Conservation (phyloP, 306 rosid genomes). For the Phaseolus lunatus region DNA sequence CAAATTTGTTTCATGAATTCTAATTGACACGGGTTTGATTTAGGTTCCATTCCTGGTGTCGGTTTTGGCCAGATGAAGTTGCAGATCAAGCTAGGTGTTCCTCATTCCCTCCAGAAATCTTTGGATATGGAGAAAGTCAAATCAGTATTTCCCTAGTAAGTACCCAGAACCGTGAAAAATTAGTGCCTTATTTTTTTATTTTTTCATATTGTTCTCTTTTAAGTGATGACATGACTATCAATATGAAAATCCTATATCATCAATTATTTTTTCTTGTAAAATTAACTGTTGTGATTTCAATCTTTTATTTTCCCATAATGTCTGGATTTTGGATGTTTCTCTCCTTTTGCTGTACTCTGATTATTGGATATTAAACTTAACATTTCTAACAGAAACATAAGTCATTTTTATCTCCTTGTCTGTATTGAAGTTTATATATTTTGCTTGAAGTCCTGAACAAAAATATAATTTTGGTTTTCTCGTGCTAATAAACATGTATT, state of each 20-base stretch:
- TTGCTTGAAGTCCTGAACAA: conserved; percentile 28
- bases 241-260: conserved; percentile 21
- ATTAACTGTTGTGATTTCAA: neutral
- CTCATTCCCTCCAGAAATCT: conserved; percentile 74
- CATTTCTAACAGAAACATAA: neutral
- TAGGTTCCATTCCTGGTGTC: conserved; percentile 95
- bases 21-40: conserved; percentile 43
- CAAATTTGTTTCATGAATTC: conserved; percentile 36
- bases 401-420: neutral
- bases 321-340: neutral
- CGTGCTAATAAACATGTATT: conserved; percentile 15
- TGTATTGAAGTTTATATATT: neutral
- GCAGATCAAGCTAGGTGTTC: conserved; percentile 92
- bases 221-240: neutral
- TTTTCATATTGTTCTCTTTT: neutral
- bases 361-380: neutral
- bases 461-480: conserved; percentile 36
- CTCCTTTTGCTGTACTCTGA: neutral
- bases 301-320: neutral
- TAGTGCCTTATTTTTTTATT: neutral
- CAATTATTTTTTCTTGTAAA: neutral
- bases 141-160: conserved; percentile 96
- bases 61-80: conserved; percentile 85
- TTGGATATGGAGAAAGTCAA: conserved; percentile 85
- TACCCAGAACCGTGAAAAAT: conserved; percentile 33